Base-by-base conservation (phyloP, 768 basidiomycete species). In the Chlorophyllum brunneum region DNA sequence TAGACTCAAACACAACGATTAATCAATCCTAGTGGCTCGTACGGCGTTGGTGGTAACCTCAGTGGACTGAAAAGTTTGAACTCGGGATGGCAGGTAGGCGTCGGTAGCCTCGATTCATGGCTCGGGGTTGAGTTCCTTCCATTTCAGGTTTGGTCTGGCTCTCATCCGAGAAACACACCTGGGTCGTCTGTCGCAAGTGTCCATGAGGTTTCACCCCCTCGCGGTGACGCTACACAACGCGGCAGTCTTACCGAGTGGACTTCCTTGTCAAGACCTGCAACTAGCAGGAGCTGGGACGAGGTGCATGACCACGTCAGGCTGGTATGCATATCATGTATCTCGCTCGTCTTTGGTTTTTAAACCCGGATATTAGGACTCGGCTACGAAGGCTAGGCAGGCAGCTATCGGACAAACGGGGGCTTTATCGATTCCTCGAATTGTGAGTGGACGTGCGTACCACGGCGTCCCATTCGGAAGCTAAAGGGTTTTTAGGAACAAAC, bases 21-120 rank as follows among this genome's bases (percentile, higher is more conserved):
- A 59, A 63, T 78, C 54, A 67, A 73, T 10, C 67, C 74, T 20
- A 42, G 42, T 18, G 61, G 70, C 34, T 51, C 46, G 29, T 77
- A 83, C 59, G 76, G 72, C 36, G 74, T 79, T 18, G 75, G 74
- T 65, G 66, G 72, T 39, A 67, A 75, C n/a, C 62, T 73, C 1
- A 73, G 65, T 24, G 67, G 73, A 11, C 69, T 82, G 51, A 82
- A 83, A 61, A 65, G 68, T 26, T 71, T 83, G 50, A 80, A 76
- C 64, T 70, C 81, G 44, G 80, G 84, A 38, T 87, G 86, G 85
- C 83, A 86, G 79, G 86, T 80, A 51, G 42, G 78, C 70, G 53
- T 9, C 41, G 48, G 29, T 31, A 24, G 20, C 24, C 20, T 26
- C 18, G 8, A 20, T 33, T 11, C 13, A 48, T 3, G n/a, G 3